phyloP scores from a whole-genome alignment of 495 filamentous ascomycete genomes.

The Penicillium paxilli region DNA sequence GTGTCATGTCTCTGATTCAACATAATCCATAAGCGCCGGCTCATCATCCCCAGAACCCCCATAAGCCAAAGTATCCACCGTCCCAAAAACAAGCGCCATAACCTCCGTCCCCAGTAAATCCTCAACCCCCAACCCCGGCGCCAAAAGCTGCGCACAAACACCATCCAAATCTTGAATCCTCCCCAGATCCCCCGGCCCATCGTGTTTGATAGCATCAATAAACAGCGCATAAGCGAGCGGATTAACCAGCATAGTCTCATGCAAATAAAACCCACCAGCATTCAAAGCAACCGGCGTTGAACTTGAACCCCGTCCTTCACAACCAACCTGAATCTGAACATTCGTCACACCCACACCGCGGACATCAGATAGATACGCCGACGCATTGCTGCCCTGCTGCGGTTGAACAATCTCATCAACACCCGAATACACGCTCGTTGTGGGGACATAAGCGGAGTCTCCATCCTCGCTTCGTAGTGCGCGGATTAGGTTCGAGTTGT shows the following conservation, averaged over 20 bases:
- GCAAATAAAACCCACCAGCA: slow-evolving; percentile 36
- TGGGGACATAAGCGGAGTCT: slow-evolving; percentile 47
- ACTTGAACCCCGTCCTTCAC: too few species aligned
- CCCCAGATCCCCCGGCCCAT: slow-evolving; percentile 32
- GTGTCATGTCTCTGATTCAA: too few species aligned
- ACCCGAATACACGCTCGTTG: slow-evolving; percentile 42
- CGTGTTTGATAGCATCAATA: slow-evolving; percentile 41
- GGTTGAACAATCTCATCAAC: slow-evolving; percentile 48
- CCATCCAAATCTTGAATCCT: slow-evolving; percentile 24
- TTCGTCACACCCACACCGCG: slow-evolving; percentile 42
- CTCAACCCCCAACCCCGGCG: slow-evolving; percentile 32
- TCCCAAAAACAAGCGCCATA: slow-evolving; percentile 1
- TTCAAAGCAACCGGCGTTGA: too few species aligned
- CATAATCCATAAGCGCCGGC: slow-evolving; percentile 7
- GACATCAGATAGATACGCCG: slow-evolving; percentile 34
- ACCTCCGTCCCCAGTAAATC: slow-evolving; percentile 38
- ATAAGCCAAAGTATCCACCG: slow-evolving; percentile 8
- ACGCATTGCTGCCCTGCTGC: slow-evolving; percentile 37
- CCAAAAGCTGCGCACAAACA: slow-evolving; percentile 27
- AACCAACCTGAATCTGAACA: slow-evolving; percentile 41
- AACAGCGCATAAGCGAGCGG: slow-evolving; percentile 38
- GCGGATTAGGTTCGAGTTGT: slow-evolving; percentile 35
- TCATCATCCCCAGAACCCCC: neutral
- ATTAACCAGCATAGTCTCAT: slow-evolving; percentile 42
- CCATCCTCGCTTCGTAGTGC: slow-evolving; percentile 35